Percentiles rank a stretch among this genome's conserved stretches.
phyloP scores from a whole-genome alignment of 257 asterid genomes.

The Apocynum venetum region DNA sequence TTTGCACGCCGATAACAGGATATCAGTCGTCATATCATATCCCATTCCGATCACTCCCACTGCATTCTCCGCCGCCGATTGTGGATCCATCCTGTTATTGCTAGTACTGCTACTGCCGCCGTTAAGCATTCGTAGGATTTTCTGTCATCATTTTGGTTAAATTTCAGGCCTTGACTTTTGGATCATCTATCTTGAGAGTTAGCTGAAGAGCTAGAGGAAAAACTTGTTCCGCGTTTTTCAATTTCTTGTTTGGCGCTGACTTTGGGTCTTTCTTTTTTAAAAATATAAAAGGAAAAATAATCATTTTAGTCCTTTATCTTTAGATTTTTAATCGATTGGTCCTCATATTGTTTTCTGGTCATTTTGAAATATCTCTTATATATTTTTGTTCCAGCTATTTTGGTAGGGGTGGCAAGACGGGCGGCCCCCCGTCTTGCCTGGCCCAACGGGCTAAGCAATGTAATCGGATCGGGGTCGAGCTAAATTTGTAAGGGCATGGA shows the following conservation, averaged over 20 bases:
- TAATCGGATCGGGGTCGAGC: too few relatives aligned
- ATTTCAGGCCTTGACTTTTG: neutral
- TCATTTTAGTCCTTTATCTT: too few relatives aligned
- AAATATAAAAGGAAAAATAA: too few relatives aligned
- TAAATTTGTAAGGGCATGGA: too few relatives aligned
- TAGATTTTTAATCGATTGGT: too few relatives aligned
- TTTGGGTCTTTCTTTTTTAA: neutral
- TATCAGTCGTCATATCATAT: slow-evolving; percentile 58
- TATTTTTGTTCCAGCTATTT: too few relatives aligned
- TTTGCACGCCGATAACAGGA: slow-evolving; percentile 57
- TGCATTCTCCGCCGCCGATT: slow-evolving; percentile 65
- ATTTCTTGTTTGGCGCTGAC: neutral
- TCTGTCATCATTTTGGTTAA: neutral
- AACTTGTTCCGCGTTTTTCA: neutral
- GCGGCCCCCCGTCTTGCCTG: too few relatives aligned
- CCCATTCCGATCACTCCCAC: slow-evolving; percentile 68
- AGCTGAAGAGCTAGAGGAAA: neutral
- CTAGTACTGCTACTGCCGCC: neutral
- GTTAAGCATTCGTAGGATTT: neutral
- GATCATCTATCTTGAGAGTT: neutral
- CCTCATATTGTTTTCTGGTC: too few relatives aligned
- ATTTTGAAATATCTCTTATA: too few relatives aligned
- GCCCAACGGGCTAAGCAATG: too few relatives aligned
- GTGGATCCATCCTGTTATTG: neutral
- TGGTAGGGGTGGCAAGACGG: too few relatives aligned